Evolutionary conservation across 2,329 filamentous ascomycete species (phyloP).

Genomic region (Sporothrix variecibatus): DNA sequence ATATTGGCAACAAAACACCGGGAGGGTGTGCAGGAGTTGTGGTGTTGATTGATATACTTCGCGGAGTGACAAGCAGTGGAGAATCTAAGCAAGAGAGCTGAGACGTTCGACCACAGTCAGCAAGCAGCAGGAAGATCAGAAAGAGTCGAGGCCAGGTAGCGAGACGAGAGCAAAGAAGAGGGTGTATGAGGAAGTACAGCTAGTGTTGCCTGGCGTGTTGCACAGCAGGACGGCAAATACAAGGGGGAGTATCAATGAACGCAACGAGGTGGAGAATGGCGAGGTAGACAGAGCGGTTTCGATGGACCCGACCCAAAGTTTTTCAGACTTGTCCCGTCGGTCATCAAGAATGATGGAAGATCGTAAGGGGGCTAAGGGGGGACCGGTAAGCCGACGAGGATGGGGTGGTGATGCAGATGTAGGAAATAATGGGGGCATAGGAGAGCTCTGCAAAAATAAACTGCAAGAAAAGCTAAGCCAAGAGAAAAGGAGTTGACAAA

Average conservation of each 20-base stretch:
- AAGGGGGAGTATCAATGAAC: conserved; percentile 17
- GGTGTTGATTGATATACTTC: conserved; percentile 35
- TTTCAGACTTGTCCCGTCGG: not conserved
- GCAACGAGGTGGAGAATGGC: conserved; percentile 19
- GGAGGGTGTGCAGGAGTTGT: conserved; percentile 42
- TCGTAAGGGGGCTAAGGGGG: not conserved
- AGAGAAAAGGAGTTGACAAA: not conserved
- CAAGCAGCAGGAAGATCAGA: not conserved
- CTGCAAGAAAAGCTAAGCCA: not conserved
- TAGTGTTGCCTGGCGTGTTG: conserved; percentile 17
- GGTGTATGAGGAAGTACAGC: conserved; percentile 9
- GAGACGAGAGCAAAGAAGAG: conserved; percentile 9
- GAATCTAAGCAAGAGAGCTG: conserved; percentile 9
- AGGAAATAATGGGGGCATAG: not conserved
- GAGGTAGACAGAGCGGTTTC: not conserved
- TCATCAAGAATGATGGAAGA: not conserved
- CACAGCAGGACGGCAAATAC: conserved; percentile 22
- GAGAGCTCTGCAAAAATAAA: not conserved
- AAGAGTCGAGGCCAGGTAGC: not conserved
- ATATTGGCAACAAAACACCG: conserved; percentile 45
- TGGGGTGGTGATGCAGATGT: not conserved
- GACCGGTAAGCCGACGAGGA: conserved; percentile 8
- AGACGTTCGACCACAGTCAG: not conserved
- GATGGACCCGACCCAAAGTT: conserved; percentile 7
- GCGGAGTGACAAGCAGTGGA: conserved; percentile 26